These are phyloP conservation scores for Fusarium sp. DNA, from an alignment of 2,329 filamentous ascomycete species.

Conservation along the genomic window DNA sequence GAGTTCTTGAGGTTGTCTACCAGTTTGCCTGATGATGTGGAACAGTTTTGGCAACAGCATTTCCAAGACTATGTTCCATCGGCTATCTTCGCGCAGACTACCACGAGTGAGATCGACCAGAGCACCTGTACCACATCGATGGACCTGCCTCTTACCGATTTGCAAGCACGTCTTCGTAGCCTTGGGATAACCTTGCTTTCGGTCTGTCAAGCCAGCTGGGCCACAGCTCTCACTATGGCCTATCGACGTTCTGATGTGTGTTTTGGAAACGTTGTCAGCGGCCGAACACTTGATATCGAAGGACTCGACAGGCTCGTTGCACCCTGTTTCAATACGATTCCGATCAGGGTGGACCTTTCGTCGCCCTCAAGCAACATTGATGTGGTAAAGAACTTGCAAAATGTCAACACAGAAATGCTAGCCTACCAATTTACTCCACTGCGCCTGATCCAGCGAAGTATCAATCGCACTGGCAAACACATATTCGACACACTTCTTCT, in stretches of 20 bases:
- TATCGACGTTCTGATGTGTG: constrained; percentile 75
- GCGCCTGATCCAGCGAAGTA: constrained; percentile 74
- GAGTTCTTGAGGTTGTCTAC: constrained; percentile 74
- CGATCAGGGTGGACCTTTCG: constrained; percentile 71
- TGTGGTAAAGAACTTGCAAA: constrained; percentile 71
- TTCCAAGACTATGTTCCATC: constrained; percentile 64
- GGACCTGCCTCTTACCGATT: constrained; percentile 56
- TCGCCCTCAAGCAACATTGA: constrained; percentile 64
- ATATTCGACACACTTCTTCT: constrained; percentile 87
- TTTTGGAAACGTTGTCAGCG: constrained; percentile 89
- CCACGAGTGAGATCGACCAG: constrained; percentile 47
- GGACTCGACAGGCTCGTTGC: constrained; percentile 81
- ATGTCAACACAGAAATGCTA: constrained; percentile 71
- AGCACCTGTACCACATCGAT: constrained; percentile 49
- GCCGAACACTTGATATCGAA: constrained; percentile 75
- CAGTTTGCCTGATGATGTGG: constrained; percentile 60
- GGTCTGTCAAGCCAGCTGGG: constrained; percentile 80
- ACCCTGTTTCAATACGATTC: constrained; percentile 92
- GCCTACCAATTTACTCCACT: constrained; percentile 81
- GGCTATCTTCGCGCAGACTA: constrained; percentile 45
- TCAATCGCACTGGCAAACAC: constrained; percentile 58
- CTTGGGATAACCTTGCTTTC: constrained; percentile 74
- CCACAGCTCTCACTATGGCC: constrained; percentile 70
- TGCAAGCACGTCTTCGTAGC: constrained; percentile 65
- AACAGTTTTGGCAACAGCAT: constrained; percentile 75